These are phyloP conservation scores for Penicillium vulpinum DNA, from an alignment of 2,329 filamentous ascomycete species.

Conservation along the genomic window DNA sequence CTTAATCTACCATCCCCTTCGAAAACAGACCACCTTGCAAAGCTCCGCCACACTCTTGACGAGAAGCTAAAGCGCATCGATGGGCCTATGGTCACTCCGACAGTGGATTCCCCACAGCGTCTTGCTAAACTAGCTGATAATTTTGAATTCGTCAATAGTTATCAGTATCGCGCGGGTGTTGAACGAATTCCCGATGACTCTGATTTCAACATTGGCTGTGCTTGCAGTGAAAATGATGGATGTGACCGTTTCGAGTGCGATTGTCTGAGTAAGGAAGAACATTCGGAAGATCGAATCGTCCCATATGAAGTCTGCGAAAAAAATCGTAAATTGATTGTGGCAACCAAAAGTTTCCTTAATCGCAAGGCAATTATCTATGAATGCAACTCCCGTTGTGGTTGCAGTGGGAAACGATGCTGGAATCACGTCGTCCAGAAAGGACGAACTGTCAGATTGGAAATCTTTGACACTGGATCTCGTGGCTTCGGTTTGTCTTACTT, in stretches of 20 bases:
- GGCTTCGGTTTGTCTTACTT: slow-evolving; percentile 39
- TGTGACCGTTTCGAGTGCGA: slow-evolving; percentile 31
- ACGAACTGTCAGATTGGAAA: slow-evolving; percentile 41
- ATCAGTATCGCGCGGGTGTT: slow-evolving; percentile 38
- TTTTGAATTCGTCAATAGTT: slow-evolving; percentile 42
- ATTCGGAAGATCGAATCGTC: slow-evolving; percentile 31
- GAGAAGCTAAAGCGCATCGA: slow-evolving; percentile 12
- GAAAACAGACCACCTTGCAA: not conserved
- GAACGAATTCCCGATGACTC: slow-evolving; percentile 24
- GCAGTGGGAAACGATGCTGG: slow-evolving; percentile 35
- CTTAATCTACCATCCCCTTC: not conserved
- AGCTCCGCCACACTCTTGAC: slow-evolving; percentile 4
- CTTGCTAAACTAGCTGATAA: slow-evolving; percentile 32
- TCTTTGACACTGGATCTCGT: slow-evolving; percentile 44
- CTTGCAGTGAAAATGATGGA: slow-evolving; percentile 19
- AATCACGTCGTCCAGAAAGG: slow-evolving; percentile 46
- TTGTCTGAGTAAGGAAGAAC: slow-evolving; percentile 35
- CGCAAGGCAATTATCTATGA: slow-evolving; percentile 43
- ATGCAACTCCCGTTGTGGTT: slow-evolving; percentile 42
- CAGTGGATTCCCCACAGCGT: slow-evolving; percentile 9
- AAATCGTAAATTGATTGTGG: slow-evolving; percentile 21
- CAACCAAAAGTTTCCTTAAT: slow-evolving; percentile 33
- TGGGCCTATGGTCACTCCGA: slow-evolving; percentile 33
- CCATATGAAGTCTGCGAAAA: slow-evolving; percentile 28
- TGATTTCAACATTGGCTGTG: slow-evolving; percentile 28